phyloP scores from a whole-genome alignment of 2,329 filamentous ascomycete species.

The Grosmannia clavigera region DNA sequence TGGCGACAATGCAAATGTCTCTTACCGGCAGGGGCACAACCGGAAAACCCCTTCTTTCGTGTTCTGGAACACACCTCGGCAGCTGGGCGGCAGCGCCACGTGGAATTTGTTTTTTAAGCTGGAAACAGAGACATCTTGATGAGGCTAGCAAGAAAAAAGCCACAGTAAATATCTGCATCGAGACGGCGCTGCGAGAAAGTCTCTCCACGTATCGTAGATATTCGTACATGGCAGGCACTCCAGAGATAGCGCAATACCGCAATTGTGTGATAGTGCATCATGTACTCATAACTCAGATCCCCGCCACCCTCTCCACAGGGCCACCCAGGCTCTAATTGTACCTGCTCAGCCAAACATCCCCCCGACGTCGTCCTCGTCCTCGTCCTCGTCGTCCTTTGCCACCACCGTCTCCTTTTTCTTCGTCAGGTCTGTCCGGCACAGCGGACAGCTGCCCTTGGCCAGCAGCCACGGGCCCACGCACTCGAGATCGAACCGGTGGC shows the following conservation, averaged over 20 bases:
- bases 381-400: conserved; percentile 32
- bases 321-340: not conserved
- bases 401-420: conserved; percentile 38
- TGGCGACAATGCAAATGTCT: too few species aligned
- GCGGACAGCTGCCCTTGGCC: conserved; percentile 51
- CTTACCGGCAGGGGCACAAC: too few species aligned
- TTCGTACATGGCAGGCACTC: too few species aligned
- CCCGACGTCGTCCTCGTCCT: conserved; percentile 33
- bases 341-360: conserved; percentile 14
- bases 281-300: too few species aligned
- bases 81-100: not conserved
- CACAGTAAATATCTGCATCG: too few species aligned
- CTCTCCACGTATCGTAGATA: too few species aligned
- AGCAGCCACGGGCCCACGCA: conserved; percentile 54
- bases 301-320: not conserved
- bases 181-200: too few species aligned
- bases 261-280: too few species aligned
- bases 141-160: too few species aligned
- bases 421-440: conserved; percentile 48
- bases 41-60: not conserved
- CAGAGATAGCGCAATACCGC: too few species aligned
- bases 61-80: not conserved
- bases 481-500: conserved; percentile 52
- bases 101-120: not conserved
- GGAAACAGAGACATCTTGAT: not conserved